Base-by-base conservation (phyloP, 2,329 filamentous ascomycete species). In the Phialemoniopsis sp. region DNA sequence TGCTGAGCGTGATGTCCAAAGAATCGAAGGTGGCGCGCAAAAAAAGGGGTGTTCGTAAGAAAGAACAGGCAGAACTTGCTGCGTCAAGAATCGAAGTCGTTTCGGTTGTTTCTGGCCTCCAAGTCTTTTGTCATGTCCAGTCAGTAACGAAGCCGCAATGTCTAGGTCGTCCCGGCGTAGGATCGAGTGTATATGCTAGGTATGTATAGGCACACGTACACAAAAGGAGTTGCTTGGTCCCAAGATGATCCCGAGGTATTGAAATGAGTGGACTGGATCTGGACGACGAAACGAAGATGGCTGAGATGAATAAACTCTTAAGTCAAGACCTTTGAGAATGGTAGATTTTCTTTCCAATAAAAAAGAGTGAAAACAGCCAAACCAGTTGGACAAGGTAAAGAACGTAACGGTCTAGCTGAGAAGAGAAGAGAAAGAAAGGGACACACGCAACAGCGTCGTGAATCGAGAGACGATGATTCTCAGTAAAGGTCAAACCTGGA, bases 21-120 rank as follows among this genome's bases (percentile, higher is more conserved):
- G 55, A 62, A 61, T 53, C 48, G 56, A 61, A 62, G 39, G 21
- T 40, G 43, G 21, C 21, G 21, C 6, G 21, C 6, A 10, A 44
- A 44, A 43, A 48, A 57, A 58, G 53, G 44, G 46, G 47, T 39
- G 46, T 47, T 45, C 43, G 32, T 37, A 48, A 50, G 34, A 50
- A 49, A 31, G 36, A 45, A 51, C 44, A 37, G 45, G 62, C 64
- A 70, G 66, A 49, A 55, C 64, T 58, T 39, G 62, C 64, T 70
- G 68, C 63, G 62, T 49, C 41, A 54, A 63, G 62, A 72, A 68
- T 64, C 52, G 63, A 68, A 63, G 59, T 42, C 40, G 32, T 44
- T 38, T 26, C 21, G 21, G 21, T 26, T 26, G 21, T 10, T 26
- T 26, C 21, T 26, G 6, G 21, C 21, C n/a, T n/a, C 21, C 21